Base-by-base conservation (phyloP, 1,284 basidiomycete genomes). In the Trichosporon sp. region DNA sequence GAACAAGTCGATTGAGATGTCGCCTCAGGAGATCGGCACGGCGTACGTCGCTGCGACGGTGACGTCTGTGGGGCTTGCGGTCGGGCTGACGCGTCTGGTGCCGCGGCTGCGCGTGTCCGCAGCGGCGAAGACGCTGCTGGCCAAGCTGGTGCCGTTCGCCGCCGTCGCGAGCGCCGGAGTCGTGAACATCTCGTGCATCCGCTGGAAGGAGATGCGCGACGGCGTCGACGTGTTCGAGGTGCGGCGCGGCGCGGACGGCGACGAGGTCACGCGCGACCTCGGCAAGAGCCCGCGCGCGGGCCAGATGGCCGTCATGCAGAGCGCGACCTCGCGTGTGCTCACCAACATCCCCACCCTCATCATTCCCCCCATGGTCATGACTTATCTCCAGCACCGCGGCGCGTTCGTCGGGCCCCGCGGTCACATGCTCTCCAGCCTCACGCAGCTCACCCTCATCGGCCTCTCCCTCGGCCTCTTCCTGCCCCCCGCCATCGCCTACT, bases 181-280 rank as follows among this genome's bases (percentile, higher is more conserved):
- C 44, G 85, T 86, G 70, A 86, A 86, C 73, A 85, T 86, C 68
- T 83, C 83, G 11, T 83, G 85, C 71, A 87, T 87, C 81, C 75
- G 86, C 21, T 87, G 86, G 86, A 87, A 87, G 74, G 86, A 87
- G 78, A 86, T 87, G 80, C 76, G 83, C 9, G 85, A 87, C 70
- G 86, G 86, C 21, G 81, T 86, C 60, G 81, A 83, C 38, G 81
- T 87, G 15, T 87, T 79, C 77, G 76, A 80, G 51, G 58, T 83
- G 25, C 71, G 68, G 0, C 51, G 72, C 5, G 68, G 76, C 67
- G 70, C 67, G 15, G 71, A 75, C 53, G 77, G 76, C 38, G 51
- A 73, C 51, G 80, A 81, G 63, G 75, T 78, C 64, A 79, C 82
- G 70, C 64, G 78, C 23, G 72, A 80, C 11, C 75, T 87, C 6